phyloP scores from a whole-genome alignment of 306 rosid genomes.

The Ormosia emarginata region DNA sequence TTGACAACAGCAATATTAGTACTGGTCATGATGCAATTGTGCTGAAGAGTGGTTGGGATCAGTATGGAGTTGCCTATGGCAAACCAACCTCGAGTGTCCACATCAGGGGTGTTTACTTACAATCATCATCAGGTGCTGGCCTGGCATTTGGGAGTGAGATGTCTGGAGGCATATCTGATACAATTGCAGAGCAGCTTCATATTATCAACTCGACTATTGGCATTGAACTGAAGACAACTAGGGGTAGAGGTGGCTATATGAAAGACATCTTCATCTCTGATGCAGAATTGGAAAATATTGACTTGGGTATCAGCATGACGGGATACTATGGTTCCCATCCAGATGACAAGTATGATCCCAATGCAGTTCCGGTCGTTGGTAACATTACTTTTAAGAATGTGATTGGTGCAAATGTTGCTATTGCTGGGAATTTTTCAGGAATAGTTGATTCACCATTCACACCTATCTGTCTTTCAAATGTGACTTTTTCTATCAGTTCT shows the following conservation, averaged over 20 bases:
- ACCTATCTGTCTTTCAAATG: constrained; percentile 47
- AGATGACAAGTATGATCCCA: constrained; percentile 55
- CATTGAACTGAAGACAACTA: constrained; percentile 50
- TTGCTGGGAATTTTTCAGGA: constrained; percentile 61
- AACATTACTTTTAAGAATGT: constrained; percentile 42
- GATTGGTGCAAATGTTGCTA: constrained; percentile 39
- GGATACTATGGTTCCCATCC: constrained; percentile 60
- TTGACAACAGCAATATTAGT: constrained; percentile 55
- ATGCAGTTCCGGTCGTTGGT: constrained; percentile 41
- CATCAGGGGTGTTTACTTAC: constrained; percentile 41
- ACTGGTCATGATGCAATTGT: constrained; percentile 57
- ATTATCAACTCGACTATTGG: constrained; percentile 41
- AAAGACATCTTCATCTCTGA: constrained; percentile 37
- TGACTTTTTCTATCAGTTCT: constrained; percentile 34
- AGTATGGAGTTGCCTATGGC: constrained; percentile 53
- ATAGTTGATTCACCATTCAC: constrained; percentile 39
- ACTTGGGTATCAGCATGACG: constrained; percentile 36
- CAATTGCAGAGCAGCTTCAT: constrained; percentile 37
- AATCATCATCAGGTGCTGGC: constrained; percentile 51
- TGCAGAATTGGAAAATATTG: constrained; percentile 31
- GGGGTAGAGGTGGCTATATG: constrained; percentile 67
- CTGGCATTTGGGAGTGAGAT: constrained; percentile 63
- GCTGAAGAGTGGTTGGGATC: constrained; percentile 78
- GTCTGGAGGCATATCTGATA: constrained; percentile 61
- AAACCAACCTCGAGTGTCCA: constrained; percentile 47